Evolutionary conservation across 345 rosid genomes (phyloP), one percentile per base, ranked within the genome.

Genomic region (Leavenworthia alabamica): DNA sequence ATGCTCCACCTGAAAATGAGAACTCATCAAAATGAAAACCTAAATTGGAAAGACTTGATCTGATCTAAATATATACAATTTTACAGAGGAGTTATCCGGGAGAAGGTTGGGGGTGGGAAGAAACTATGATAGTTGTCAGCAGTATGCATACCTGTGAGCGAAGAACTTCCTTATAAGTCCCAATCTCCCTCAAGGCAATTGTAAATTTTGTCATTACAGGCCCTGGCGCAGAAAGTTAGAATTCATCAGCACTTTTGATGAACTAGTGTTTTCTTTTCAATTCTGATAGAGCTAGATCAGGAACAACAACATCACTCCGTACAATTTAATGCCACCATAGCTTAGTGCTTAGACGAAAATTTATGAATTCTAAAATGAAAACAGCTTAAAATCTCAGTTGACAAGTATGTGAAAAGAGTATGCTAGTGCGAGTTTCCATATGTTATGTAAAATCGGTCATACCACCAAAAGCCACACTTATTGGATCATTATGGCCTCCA

Each of bases 121-220:
- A 67, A 9, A 42, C 7, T 6, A 5, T 22, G 45, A 60, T 37
- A 43, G 37, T 6, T 6, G 54, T 60, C 12, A 62, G 46, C 13
- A 62, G 22, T 17, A 51, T 17, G 22, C 35, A 73, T 64, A 90
- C 99, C 95, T 90, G 95, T 31, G 99, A 88, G 22, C 99, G 89
- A 72, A 94, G 95, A 68, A 94, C 89, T 77, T 94, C 99, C 67
- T 90, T 94, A 78, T 90, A 90, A 19, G 97, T 94, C 47, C 97
- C 99, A 68, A 94, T 90, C 75, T 94, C 99, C 75, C 99, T 84
- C 81, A 94, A 72, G 4, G 99, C 99, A 76, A 94, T 90, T 22
- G 99, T 94, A 73, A 90, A 94, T 76, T 94, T 94, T 50, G 96
- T 94, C 97, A 94, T 94, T 43, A 94, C 99, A 59, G 99, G 97